Percentiles rank a stretch among this genome's conserved stretches.
phyloP scores from a whole-genome alignment of 2,329 filamentous ascomycete species.

The Aspergillus sp. region DNA sequence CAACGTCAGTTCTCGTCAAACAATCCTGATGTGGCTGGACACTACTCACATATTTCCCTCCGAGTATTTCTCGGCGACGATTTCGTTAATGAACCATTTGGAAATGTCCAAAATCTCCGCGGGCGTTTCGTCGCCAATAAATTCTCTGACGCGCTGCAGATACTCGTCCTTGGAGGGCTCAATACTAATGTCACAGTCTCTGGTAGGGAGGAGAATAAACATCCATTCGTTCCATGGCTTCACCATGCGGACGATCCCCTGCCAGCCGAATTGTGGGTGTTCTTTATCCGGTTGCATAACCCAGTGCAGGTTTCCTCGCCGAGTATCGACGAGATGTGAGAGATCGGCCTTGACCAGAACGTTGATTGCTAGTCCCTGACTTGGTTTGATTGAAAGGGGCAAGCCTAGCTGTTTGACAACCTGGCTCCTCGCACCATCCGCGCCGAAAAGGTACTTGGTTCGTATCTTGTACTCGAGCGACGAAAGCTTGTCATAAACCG shows the following conservation, averaged over 20 bases:
- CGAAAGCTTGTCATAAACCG: conserved; percentile 40
- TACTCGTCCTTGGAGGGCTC: conserved; percentile 47
- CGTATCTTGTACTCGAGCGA: conserved; percentile 50
- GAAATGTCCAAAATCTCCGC: conserved; percentile 59
- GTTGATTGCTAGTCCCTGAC: background rate
- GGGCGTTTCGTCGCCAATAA: conserved; percentile 60
- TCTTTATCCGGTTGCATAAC: conserved; percentile 60
- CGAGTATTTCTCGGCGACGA: conserved; percentile 61
- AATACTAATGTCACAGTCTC: conserved; percentile 33
- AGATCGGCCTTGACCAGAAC: background rate
- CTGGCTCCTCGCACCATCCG: conserved; percentile 49
- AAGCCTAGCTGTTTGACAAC: background rate
- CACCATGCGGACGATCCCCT: conserved; percentile 61
- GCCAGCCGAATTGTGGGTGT: conserved; percentile 57
- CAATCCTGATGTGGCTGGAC: background rate
- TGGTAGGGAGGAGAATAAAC: conserved; percentile 57
- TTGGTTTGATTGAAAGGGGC: background rate
- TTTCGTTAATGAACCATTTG: conserved; percentile 67
- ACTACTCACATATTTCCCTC: conserved; percentile 51
- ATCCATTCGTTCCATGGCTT: conserved; percentile 68
- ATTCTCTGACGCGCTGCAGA: conserved; percentile 44
- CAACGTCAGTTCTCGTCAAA: background rate
- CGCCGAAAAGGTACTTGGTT: conserved; percentile 63
- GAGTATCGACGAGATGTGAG: background rate
- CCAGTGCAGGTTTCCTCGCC: conserved; percentile 22